Evolutionary conservation across 805 yeast species (phyloP), one percentile per base, ranked within the genome.

Genomic region (Candida sanyiensis): DNA sequence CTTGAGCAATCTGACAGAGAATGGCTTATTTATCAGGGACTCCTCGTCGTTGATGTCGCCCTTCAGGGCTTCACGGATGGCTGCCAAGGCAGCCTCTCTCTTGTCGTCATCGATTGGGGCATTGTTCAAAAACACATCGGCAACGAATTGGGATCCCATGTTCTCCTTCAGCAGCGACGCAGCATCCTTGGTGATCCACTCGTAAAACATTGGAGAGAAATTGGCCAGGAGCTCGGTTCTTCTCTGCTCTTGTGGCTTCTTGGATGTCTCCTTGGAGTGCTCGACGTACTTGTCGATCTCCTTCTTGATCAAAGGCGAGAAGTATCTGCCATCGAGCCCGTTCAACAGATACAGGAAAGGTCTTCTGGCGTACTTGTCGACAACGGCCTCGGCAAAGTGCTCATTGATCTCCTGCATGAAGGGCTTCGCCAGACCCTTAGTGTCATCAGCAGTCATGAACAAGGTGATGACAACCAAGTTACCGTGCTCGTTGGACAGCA

Each of bases 401-500:
- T 70, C 75, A 21, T 73, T 66, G 42, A 73, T 67, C 46, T 80
- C 90, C 31, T 69, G 64, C 22, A 69, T 62, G 56, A 90, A 83
- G 0, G 94, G 72, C 61, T 86, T 88, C 58, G 70, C 70, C 31
- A 86, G 73, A 52, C 86, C 69, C 38, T 83, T 93, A 2, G 97
- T 89, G 69, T 90, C 98, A 67, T 90, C 98, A 41, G 89, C 93
- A 20, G 90, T 80, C 75, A 83, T 72, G 62, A 85, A 80, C 29
- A 87, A 66, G 10, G 90, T 75, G 49, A 77, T 82, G 46, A 89
- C 71, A 11, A 89, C 97, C 33, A 71, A 52, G 61, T 85, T 83
- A 57, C 98, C 98, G 57, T 75, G 74, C 61, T 89, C 96, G 59
- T 90, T 90, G 46, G 77, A 75, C 39, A 86, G 78, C 59, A 89